A percentile compares a stretch with the other conserved stretches of the same genome.
Conservation (phyloP, 345 rosid species). For the Iberis pinnata region DNA sequence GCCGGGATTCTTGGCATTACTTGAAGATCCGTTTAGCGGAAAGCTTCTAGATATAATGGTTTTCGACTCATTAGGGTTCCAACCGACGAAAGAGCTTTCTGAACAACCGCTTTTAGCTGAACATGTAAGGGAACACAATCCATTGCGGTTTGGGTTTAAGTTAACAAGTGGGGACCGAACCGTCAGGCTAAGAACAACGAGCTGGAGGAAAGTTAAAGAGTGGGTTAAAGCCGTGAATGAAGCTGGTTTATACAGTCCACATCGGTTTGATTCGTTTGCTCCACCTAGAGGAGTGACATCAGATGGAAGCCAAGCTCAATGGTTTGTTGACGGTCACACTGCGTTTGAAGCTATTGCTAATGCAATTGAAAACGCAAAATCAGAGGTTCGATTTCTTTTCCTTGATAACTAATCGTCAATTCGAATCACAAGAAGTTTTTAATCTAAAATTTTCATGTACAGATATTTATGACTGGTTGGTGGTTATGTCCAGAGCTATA, state of each 20-base stretch:
- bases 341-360: constrained; percentile 89
- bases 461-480: constrained; percentile 96
- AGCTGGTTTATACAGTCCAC: constrained; percentile 75
- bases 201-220: constrained; percentile 51
- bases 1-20: constrained; percentile 86
- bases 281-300: constrained; percentile 72
- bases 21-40: constrained; percentile 63
- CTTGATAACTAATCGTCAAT: neutral
- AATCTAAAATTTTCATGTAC: constrained; percentile 10
- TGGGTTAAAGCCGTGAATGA: constrained; percentile 72
- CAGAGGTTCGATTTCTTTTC: constrained; percentile 49
- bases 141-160: constrained; percentile 53
- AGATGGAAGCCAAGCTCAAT: constrained; percentile 88
- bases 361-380: constrained; percentile 69
- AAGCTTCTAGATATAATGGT: constrained; percentile 70
- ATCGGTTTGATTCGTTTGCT: constrained; percentile 70
- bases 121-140: constrained; percentile 60
- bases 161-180: constrained; percentile 59
- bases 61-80: constrained; percentile 47
- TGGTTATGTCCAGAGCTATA: constrained; percentile 96
- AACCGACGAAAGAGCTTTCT: constrained; percentile 29
- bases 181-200: constrained; percentile 51
- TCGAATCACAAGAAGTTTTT: neutral
- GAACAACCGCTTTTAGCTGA: constrained; percentile 43
- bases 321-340: constrained; percentile 86